Percentiles rank a stretch among this genome's conserved stretches.
These are phyloP conservation scores for Kuraishia capsulata DNA, from an alignment of 805 yeast species.

Conservation along the genomic window DNA sequence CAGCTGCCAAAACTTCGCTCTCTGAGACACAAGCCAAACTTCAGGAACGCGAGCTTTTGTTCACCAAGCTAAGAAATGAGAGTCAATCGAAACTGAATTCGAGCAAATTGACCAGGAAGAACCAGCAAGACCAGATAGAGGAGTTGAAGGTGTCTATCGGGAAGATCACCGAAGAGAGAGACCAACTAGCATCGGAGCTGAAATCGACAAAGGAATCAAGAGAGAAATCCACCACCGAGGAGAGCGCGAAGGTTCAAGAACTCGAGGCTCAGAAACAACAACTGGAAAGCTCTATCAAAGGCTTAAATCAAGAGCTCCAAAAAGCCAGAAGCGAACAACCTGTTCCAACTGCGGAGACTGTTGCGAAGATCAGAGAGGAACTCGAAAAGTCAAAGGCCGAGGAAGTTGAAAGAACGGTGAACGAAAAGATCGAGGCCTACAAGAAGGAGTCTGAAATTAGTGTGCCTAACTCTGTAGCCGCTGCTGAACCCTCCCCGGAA, in stretches of 20 bases:
- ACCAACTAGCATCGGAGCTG: slow-evolving; percentile 5
- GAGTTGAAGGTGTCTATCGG: slow-evolving; percentile 8
- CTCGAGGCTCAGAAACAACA: not conserved
- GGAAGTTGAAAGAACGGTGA: slow-evolving; percentile 5
- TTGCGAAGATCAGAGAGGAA: slow-evolving; percentile 11
- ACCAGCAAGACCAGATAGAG: slow-evolving; percentile 10
- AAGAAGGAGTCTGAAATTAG: not conserved
- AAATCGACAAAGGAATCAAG: not conserved
- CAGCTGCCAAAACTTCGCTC: not conserved
- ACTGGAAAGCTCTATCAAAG: slow-evolving; percentile 51
- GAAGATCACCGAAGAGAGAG: slow-evolving; percentile 10
- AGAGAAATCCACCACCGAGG: too few relatives aligned
- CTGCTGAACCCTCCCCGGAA: not conserved
- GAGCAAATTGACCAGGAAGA: slow-evolving; percentile 13
- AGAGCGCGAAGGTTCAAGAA: not conserved
- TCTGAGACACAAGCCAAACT: not conserved
- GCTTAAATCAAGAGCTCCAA: slow-evolving; percentile 49
- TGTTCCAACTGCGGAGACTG: not conserved
- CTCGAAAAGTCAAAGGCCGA: slow-evolving; percentile 7
- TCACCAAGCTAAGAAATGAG: slow-evolving; percentile 20
- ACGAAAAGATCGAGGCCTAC: not conserved
- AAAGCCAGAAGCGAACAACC: slow-evolving; percentile 32
- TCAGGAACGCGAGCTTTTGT: slow-evolving; percentile 10
- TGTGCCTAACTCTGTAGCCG: too few relatives aligned
- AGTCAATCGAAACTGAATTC: slow-evolving; percentile 20